A percentile compares a stretch with the other conserved stretches of the same genome.
phyloP scores from a whole-genome alignment of 768 basidiomycete species.

The Collybiopsis confluens region DNA sequence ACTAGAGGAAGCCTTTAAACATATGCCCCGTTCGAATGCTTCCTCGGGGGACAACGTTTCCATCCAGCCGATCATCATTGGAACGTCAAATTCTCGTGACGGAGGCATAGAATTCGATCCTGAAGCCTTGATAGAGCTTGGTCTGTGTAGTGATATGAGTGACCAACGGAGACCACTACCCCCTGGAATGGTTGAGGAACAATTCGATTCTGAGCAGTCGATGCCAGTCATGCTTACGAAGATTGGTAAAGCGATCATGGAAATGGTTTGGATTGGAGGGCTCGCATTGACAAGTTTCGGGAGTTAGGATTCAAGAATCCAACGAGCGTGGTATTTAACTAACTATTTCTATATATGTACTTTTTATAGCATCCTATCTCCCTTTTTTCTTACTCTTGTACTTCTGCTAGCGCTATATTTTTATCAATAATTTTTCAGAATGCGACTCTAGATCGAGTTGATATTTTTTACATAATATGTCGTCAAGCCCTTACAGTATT shows the following conservation, averaged over 20 bases:
- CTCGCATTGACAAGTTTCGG: slow-evolving; percentile 8
- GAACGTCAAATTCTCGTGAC: slow-evolving; percentile 36
- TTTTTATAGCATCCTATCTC: too few relatives aligned
- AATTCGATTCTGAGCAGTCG: background rate
- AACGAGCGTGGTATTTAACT: too few relatives aligned
- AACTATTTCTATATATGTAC: too few relatives aligned
- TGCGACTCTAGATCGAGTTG: too few relatives aligned
- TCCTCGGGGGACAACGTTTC: slow-evolving; percentile 3
- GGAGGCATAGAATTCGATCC: slow-evolving; percentile 50
- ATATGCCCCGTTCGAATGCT: background rate
- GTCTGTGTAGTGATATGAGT: slow-evolving; percentile 31
- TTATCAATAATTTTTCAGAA: too few relatives aligned
- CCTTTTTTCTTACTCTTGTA: too few relatives aligned
- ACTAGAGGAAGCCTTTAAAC: slow-evolving; percentile 26
- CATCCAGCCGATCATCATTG: slow-evolving; percentile 24
- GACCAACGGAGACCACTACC: background rate
- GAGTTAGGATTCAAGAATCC: too few relatives aligned
- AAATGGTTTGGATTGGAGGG: slow-evolving; percentile 10
- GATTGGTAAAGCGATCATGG: slow-evolving; percentile 7
- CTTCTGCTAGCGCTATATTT: too few relatives aligned
- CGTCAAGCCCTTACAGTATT: too few relatives aligned
- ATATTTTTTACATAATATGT: too few relatives aligned
- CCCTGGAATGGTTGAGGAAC: background rate
- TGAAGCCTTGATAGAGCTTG: slow-evolving; percentile 51
- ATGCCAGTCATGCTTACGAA: slow-evolving; percentile 5